Evolutionary conservation across 2,329 filamentous ascomycete genomes (phyloP), one percentile per base, ranked within the genome.

Genomic region (Metarhizium rileyi): DNA sequence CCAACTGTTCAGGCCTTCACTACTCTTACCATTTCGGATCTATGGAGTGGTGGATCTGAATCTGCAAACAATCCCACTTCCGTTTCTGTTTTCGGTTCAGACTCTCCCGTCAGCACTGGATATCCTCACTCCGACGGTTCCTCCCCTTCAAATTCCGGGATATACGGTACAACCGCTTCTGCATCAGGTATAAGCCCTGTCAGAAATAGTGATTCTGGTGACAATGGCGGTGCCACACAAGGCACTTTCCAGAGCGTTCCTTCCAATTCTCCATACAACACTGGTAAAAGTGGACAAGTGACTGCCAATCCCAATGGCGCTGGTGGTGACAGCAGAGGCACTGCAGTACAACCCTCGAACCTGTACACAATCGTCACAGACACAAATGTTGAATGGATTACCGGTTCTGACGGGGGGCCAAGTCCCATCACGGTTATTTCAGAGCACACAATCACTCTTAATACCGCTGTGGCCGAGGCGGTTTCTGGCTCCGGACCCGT

Each of bases 1-100:
- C 48, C 59, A 30, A 51, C 54, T 33, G 56, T 62, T 8, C 53
- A 59, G 4, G 58, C 59, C 5, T 67, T 67, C 52, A 68, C 66
- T 7, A 68, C 66, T 14, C 28, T 68, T 33, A 68, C 66, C 10
- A 57, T 68, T 49, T 47, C 51, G 26, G 63, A 67, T 44, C 57
- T 67, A 27, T 68, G 64, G 63, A 61, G 58, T 16, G 44, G 46
- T n/a, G 50, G 47, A 16, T 49, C 56, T 44, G 48, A 44, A 8
- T 48, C 56, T 42, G 55, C 33, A 5, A 43, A 41, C 23, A 50
- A 33, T 36, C 28, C 51, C 14, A 30, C 14, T 22, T 42, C 50
- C 16, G 33, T 23, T 30, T n/a, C n/a, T n/a, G n/a, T n/a, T n/a
- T n/a, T n/a, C n/a, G 20, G 22, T n/a, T 33, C 45, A 35, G 41